A percentile compares a stretch with the other conserved stretches of the same genome.
phyloP scores from a whole-genome alignment of 140 eudicot genomes.

The Bidens hawaiensis region DNA sequence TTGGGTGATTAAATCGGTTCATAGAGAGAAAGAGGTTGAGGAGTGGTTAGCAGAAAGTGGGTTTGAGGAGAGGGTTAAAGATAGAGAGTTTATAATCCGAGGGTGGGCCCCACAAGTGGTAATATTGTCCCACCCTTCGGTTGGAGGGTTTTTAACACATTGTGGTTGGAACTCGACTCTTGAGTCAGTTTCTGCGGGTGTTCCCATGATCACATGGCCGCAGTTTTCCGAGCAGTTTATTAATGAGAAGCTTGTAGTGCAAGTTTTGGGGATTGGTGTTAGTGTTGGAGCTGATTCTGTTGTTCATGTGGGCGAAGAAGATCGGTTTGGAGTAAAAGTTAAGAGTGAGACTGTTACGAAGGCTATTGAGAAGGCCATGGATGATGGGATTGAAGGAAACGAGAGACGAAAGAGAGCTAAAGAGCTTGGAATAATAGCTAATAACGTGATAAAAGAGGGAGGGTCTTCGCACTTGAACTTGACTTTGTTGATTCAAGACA shows the following conservation, averaged over 20 bases:
- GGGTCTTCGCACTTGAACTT: slow-evolving; percentile 37
- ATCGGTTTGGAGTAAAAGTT: slow-evolving; percentile 18
- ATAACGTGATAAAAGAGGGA: slow-evolving; percentile 38
- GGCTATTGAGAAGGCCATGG: slow-evolving; percentile 29
- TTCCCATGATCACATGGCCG: slow-evolving; percentile 60
- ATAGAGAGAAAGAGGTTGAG: slow-evolving; percentile 26
- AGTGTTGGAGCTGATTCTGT: slow-evolving; percentile 31
- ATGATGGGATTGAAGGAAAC: slow-evolving; percentile 14
- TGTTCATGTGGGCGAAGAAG: slow-evolving; percentile 25
- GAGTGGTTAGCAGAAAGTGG: slow-evolving; percentile 33
- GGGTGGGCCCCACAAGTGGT: slow-evolving; percentile 57
- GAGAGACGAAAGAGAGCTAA: slow-evolving; percentile 31
- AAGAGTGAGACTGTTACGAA: slow-evolving; percentile 26
- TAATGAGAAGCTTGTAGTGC: slow-evolving; percentile 34
- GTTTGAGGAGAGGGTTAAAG: slow-evolving; percentile 40
- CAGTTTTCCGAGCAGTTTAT: slow-evolving; percentile 40
- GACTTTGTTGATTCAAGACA: slow-evolving; percentile 33
- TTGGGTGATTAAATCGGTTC: no score
- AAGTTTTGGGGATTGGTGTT: slow-evolving; percentile 24
- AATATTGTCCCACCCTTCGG: slow-evolving; percentile 42
- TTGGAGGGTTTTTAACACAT: slow-evolving; percentile 50
- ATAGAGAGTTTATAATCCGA: slow-evolving; percentile 30
- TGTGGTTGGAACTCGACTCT: slow-evolving; percentile 54
- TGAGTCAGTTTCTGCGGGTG: slow-evolving; percentile 31
- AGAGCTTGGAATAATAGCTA: slow-evolving; percentile 28